These are phyloP conservation scores for Verbascum thapsus DNA, from an alignment of 257 asterid genomes.

Conservation along the genomic window DNA sequence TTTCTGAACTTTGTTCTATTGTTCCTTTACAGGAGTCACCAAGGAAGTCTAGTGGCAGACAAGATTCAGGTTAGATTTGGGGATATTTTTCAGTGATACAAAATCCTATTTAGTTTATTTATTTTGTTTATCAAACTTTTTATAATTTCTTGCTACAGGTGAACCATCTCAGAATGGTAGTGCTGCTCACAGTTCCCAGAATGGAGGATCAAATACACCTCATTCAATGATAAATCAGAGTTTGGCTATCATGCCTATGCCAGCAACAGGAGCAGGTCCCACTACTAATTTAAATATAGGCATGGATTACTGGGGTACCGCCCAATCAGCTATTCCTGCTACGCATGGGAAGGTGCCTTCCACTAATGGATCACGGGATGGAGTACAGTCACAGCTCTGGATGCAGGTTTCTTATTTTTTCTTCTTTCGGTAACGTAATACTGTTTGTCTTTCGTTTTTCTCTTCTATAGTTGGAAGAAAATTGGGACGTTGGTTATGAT, in stretches of 20 bases:
- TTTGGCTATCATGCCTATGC: constrained; percentile 44
- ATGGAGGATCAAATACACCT: constrained; percentile 55
- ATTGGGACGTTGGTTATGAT: constrained; percentile 5
- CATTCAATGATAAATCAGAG: constrained; percentile 48
- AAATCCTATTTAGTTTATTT: constrained; percentile 19
- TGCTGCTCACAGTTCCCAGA: constrained; percentile 60
- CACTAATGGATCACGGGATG: constrained; percentile 59
- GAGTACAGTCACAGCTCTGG: constrained; percentile 65
- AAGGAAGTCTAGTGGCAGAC: constrained; percentile 52
- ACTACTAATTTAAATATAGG: constrained; percentile 77
- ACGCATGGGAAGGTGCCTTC: constrained; percentile 53
- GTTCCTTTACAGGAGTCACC: constrained; percentile 49
- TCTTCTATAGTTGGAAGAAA: constrained; percentile 3
- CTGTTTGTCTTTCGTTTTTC: constrained; percentile 10
- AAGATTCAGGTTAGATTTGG: constrained; percentile 52
- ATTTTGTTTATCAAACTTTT: constrained; percentile 31
- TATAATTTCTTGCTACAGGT: constrained; percentile 43
- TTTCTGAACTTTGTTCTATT: constrained; percentile 28
- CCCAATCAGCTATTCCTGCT: constrained; percentile 58
- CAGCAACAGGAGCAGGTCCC: constrained; percentile 57
- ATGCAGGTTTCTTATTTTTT: constrained; percentile 46
- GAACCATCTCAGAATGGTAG: constrained; percentile 70
- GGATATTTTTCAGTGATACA: constrained; percentile 7
- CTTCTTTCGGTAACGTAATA: background rate
- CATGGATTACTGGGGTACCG: constrained; percentile 74